These are phyloP conservation scores for Suillus ampliporus DNA, from an alignment of 768 basidiomycete genomes.

Conservation along the genomic window DNA sequence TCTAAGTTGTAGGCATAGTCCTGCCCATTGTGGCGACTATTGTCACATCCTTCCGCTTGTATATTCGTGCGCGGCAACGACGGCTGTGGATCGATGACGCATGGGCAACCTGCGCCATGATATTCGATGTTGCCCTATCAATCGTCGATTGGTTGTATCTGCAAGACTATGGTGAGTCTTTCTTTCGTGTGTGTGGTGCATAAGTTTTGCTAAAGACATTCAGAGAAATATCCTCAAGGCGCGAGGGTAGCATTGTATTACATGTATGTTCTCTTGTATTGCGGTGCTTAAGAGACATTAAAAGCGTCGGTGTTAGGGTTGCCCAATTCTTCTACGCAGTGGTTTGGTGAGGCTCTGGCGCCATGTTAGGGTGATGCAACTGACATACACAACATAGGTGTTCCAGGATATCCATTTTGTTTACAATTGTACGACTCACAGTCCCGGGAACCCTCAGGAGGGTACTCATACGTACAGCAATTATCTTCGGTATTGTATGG, in stretches of 20 bases:
- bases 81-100: not conserved
- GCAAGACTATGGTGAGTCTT: not conserved
- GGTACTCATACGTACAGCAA: not conserved
- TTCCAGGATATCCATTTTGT: not conserved
- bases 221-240: not conserved
- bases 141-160: not conserved
- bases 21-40: not conserved
- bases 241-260: not conserved
- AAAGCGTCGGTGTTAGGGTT: not conserved
- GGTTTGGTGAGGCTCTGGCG: not conserved
- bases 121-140: not conserved
- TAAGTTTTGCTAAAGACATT: not conserved
- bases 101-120: not conserved
- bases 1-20: not conserved
- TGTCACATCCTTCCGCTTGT: conserved; percentile 1
- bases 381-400: not conserved
- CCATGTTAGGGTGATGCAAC: not conserved
- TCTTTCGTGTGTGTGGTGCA: not conserved
- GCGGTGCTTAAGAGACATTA: not conserved
- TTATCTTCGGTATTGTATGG: not conserved
- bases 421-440: not conserved
- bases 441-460: not conserved
- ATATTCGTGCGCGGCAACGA: not conserved
- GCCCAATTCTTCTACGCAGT: not conserved
- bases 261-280: not conserved